Percentiles rank a stretch among this genome's conserved stretches.
These are phyloP conservation scores for Chlorella vulgaris DNA, from an alignment of 139 green algal species.

Conservation along the genomic window DNA sequence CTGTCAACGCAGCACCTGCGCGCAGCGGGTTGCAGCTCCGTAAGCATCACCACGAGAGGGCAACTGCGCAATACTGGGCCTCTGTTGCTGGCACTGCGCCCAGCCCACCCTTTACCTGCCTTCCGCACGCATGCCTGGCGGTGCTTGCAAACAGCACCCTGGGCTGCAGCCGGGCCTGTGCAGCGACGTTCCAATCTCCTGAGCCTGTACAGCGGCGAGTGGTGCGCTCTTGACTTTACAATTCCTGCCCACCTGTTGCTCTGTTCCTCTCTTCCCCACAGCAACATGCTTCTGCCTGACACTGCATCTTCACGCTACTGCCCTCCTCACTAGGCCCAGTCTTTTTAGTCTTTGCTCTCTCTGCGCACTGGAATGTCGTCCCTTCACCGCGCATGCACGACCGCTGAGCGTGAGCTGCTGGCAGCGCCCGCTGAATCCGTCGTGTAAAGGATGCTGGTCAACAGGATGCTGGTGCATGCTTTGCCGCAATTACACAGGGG, in stretches of 20 bases:
- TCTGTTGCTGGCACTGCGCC: not conserved
- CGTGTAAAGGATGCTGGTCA: too few relatives aligned
- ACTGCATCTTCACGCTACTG: not conserved
- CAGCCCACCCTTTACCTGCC: not conserved
- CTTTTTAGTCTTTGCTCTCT: not conserved
- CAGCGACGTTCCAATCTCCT: not conserved
- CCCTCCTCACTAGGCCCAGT: not conserved
- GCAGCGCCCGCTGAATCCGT: too few relatives aligned
- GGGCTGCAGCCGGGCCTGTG: not conserved
- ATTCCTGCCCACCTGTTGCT: constrained; percentile 11
- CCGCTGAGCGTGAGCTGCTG: not conserved
- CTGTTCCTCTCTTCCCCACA: not conserved
- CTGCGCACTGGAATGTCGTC: not conserved
- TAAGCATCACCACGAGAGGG: too few relatives aligned
- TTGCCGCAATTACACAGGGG: too few relatives aligned
- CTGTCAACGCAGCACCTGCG: too few relatives aligned
- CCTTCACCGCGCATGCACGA: not conserved
- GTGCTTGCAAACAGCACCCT: not conserved
- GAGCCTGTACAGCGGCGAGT: constrained; percentile 1
- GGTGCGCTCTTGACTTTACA: not conserved
- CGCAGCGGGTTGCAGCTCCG: too few relatives aligned
- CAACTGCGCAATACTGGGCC: not conserved
- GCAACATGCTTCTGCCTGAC: constrained; percentile 4
- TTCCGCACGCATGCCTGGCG: not conserved
- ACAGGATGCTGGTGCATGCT: too few relatives aligned